Conservation (phyloP, 495 filamentous ascomycete species). For the Trichoderma asperelloides region DNA sequence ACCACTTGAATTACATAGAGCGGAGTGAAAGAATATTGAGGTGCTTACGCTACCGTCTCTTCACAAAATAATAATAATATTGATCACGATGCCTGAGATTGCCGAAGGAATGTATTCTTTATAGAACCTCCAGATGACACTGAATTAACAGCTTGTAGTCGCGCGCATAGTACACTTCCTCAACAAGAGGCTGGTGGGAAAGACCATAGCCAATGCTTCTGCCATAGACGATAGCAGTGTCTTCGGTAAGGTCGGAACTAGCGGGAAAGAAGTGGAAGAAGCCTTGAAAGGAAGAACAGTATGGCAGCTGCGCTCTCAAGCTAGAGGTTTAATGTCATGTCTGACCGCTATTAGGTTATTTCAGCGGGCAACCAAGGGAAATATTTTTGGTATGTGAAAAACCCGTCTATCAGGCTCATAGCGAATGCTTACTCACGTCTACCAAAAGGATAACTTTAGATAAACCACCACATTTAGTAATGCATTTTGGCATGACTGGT, state of each 20-base stretch:
- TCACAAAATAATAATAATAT: background rate
- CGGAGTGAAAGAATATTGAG: background rate
- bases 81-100: constrained; percentile 65
- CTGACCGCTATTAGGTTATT: constrained; percentile 32
- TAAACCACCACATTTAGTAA: constrained; percentile 68
- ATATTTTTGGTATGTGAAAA: constrained; percentile 68
- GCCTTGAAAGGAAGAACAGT: constrained; percentile 67
- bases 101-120: constrained; percentile 48
- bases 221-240: constrained; percentile 71
- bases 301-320: background rate
- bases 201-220: constrained; percentile 60
- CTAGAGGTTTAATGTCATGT: background rate
- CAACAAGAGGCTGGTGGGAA: constrained; percentile 70
- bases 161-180: constrained; percentile 80
- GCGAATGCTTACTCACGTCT: background rate
- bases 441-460: constrained; percentile 36
- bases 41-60: background rate
- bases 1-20: background rate
- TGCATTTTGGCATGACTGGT: constrained; percentile 81
- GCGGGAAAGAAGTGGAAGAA: constrained; percentile 57
- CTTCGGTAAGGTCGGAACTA: constrained; percentile 82
- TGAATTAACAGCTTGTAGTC: constrained; percentile 38
- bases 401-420: constrained; percentile 51
- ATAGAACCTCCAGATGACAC: background rate
- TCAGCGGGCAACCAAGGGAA: constrained; percentile 81